Conservation (phyloP, 1,284 basidiomycete species). For the Rhodofomes roseus region DNA sequence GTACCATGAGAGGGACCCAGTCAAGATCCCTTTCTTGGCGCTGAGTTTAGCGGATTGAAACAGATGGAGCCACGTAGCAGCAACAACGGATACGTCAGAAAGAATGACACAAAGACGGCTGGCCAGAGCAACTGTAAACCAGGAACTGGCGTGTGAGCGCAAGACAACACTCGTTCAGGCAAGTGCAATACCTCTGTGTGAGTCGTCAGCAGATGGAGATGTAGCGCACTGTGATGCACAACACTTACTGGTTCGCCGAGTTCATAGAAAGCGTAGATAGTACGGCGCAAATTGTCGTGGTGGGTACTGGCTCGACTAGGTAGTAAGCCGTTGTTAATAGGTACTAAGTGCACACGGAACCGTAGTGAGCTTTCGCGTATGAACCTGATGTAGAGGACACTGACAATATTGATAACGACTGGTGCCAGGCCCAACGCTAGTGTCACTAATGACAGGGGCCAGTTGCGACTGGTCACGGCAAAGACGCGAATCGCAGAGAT, state of each 20-base stretch:
- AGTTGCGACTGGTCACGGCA: background rate
- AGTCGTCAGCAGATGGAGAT: background rate
- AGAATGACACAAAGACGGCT: background rate
- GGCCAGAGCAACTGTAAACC: background rate
- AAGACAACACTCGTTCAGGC: background rate
- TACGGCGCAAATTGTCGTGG: background rate
- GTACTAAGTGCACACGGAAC: background rate
- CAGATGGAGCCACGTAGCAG: background rate
- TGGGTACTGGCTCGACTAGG: background rate
- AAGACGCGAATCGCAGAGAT: background rate
- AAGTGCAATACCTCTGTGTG: background rate
- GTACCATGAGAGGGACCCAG: background rate
- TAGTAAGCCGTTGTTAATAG: background rate
- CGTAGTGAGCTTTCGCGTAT: background rate
- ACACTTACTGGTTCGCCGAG: background rate
- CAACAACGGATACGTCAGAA: background rate
- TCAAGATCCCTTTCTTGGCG: background rate
- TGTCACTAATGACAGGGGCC: background rate
- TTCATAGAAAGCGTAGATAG: background rate
- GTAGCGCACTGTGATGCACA: background rate
- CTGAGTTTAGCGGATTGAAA: background rate
- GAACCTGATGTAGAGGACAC: background rate
- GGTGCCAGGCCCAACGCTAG: background rate
- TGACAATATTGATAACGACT: background rate
- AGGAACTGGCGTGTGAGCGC: background rate